Base-by-base conservation (phyloP, 805 yeast genomes). In the Wickerhamia fluorescens region DNA sequence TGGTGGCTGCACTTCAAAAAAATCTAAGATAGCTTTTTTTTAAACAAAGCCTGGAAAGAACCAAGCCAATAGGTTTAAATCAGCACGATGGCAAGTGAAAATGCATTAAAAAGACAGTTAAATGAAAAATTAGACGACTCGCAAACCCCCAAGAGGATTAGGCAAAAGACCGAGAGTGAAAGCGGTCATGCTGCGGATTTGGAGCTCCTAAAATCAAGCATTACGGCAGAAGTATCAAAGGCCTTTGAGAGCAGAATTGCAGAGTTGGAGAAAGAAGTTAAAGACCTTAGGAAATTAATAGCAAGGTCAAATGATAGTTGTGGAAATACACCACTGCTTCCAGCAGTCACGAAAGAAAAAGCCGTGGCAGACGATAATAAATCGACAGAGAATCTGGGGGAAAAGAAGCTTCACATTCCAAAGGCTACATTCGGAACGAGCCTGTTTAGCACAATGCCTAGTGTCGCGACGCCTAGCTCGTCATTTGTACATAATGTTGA, bases 211-310 rank as follows among this genome's bases (percentile, higher is more conserved):
- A 28, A 23, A 21, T 13, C n/a, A 5, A 11, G 21, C 19, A 28
- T 28, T 15, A 28, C 30, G 13, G 14, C 21, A 22, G 30, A 16
- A 7, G 17, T 25, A 7, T 8, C 15, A 7, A 30, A 20, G 11
- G 11, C 13, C 8, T 48, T 44, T 22, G 44, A 40, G 28, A 29
- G 26, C 6, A 42, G 45, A 28, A 31, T 42, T 36, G 23, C 28
- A 9, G 34, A 41, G 24, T 27, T 53, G 36, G 36, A 48, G 35
- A 25, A 39, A n/a, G 52, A 42, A 29, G 47, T 49, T 10, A 29
- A 36, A 23, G 45, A 44, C 26, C 42, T 38, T 20, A 25, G 14
- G 20, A 11, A 12, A 8, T 11, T 10, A 12, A 25, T 17, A 20
- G 5, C 11, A 4, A 24, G 16, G 26, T n/a, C n/a, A n/a, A 14